Base-by-base conservation (phyloP, 164 flowering plant species). In the Stephania cephalantha region DNA sequence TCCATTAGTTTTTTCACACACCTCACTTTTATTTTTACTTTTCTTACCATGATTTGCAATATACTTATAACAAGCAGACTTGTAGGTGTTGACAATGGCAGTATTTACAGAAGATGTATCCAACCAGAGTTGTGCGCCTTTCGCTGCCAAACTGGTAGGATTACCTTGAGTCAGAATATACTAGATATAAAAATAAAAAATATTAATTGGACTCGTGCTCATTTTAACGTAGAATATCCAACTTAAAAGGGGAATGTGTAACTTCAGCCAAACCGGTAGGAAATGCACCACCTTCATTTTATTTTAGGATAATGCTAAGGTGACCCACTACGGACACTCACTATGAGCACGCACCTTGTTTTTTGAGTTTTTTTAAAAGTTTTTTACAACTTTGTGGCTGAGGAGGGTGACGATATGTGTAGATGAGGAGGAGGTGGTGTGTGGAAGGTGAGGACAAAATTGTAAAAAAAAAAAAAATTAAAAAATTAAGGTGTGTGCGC, bases 51-150 rank as follows among this genome's bases (percentile, higher is more conserved):
- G 69, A 74, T 35, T 73, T 72, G 30, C 67, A 69, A 71, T 45
- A 76, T 82, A 78, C 77, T 76, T 86, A 65, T 85, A 87, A 79
- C 88, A 81, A 42, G 94, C 91, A 79, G 88, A 77, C 73, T 78
- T 85, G 77, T 83, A 95, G 48, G 91, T 84, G 78, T 82, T 82
- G 75, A 85, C 89, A 75, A 95, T 87, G 64, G 98, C 99, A 78
- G 95, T 88, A 86, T 91, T 95, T 72, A 92, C 83, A 74, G 89
- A 84, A 45, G 95, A 88, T 4, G 89, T 84, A 83, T 95, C 99
- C 83, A 95, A 71, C 98, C 96, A 90, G 68, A 95, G 89, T 66
- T 79, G 80, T 73, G 83, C 84, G 58, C 92, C 90, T 81, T 79
- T 68, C 7, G 74, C 83, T 75, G 89, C 98, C 87, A 95, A 85